Percentiles rank a stretch among this genome's conserved stretches.
Conservation (phyloP, 2,329 filamentous ascomycete genomes). For the Aaosphaeria arxii region DNA sequence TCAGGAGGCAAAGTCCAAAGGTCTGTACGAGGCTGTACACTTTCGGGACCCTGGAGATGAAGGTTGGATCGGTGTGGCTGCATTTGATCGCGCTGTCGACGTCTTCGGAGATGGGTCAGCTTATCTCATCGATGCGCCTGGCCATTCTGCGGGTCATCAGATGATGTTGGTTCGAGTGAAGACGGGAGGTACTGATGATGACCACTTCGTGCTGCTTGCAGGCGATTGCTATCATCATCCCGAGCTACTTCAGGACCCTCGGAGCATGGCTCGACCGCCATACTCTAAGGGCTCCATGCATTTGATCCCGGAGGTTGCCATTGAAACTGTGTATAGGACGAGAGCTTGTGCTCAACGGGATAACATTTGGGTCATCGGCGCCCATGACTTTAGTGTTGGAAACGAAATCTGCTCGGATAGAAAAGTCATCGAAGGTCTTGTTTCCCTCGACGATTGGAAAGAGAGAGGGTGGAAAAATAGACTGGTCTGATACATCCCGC, state of each 20-base stretch:
- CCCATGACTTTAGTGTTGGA: slow-evolving; percentile 28
- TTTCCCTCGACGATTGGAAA: slow-evolving; percentile 22
- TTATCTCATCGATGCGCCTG: slow-evolving; percentile 50
- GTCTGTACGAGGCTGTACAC: slow-evolving; percentile 25
- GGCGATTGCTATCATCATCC: slow-evolving; percentile 33
- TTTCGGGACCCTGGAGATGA: slow-evolving; percentile 33
- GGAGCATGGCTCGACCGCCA: slow-evolving; percentile 25
- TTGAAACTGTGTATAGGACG: slow-evolving; percentile 24
- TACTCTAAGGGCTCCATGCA: slow-evolving; percentile 27
- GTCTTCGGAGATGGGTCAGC: slow-evolving; percentile 49
- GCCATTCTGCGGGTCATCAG: slow-evolving; percentile 52
- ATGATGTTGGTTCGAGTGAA: slow-evolving; percentile 35
- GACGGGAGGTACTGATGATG: slow-evolving; percentile 2
- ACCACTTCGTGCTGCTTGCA: slow-evolving; percentile 27
- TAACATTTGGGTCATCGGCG: slow-evolving; percentile 29
- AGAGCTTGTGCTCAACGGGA: slow-evolving; percentile 17
- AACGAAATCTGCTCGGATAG: slow-evolving; percentile 15
- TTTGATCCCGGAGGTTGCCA: slow-evolving; percentile 21
- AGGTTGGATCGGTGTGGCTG: slow-evolving; percentile 38
- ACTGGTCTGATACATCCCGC: no score
- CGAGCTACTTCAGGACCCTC: slow-evolving; percentile 22
- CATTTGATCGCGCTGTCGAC: slow-evolving; percentile 47
- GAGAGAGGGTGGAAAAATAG: slow-evolving; percentile 22
- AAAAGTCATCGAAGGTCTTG: slow-evolving; percentile 21
- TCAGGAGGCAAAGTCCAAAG: slow-evolving; percentile 15